Base-by-base conservation (phyloP, 2,329 filamentous ascomycete genomes). In the Epichloe gansuensis region DNA sequence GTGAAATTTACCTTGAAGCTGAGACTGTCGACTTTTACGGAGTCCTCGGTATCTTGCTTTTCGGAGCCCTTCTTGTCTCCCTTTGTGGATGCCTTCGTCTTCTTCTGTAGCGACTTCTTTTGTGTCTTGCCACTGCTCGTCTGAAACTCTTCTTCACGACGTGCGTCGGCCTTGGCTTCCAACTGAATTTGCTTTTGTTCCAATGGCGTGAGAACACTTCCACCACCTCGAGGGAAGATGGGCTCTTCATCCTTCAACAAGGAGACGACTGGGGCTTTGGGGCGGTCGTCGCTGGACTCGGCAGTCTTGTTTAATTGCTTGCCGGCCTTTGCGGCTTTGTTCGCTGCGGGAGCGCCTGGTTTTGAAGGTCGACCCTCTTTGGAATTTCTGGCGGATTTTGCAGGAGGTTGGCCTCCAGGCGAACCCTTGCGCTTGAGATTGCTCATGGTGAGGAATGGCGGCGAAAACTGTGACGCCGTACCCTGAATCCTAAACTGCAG, bases 181-280 rank as follows among this genome's bases (percentile, higher is more conserved):
- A 94, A 84, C 62, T 93, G 85, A 56, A 98, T 97, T 69, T 97
- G 89, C 71, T 95, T 96, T 65, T 94, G 87, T 67, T 98, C 93
- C 49, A 98, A 74, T 21, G 93, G 90, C 2, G 93, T 96, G 64
- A 98, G 73, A 50, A 95, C 77, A 64, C 88, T 94, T 50, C 82
- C 91, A 43, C 93, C 94, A 52, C 93, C 93, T 75, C 93, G 82
- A 59, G 93, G 91, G 62, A 98, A 98, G 44, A 91, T 76, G 36
- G 84, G 83, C 64, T 96, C 93, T 58, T 97, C 93, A 58, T 93
- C 85, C 66, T 77, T 81, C 49, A 80, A 64, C 11, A 72, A 63
- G 39, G 75, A 74, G 51, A 77, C 64, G 34, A 71, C 58, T 13
- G 68, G 63, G 7, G 59, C 61, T 54, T 66, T 64, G 23, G 50